A percentile compares a stretch with the other conserved stretches of the same genome.
These are phyloP conservation scores for Phlebopus sp. DNA, from an alignment of 1,284 basidiomycete genomes.

Conservation along the genomic window DNA sequence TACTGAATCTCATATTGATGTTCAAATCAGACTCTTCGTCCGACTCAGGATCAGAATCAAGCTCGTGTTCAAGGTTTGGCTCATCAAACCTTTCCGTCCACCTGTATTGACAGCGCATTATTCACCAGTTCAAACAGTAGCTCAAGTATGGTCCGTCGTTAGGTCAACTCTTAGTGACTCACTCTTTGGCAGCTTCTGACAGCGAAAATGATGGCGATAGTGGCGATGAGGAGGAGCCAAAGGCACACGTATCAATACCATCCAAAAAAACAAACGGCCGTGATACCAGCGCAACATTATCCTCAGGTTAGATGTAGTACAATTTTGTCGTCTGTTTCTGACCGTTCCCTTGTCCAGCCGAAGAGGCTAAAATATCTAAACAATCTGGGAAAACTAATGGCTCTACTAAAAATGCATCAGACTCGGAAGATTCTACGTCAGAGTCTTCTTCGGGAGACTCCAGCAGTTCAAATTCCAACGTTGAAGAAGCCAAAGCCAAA, in stretches of 20 bases:
- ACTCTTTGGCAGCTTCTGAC: constrained; percentile 19
- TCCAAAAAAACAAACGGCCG: constrained; percentile 17
- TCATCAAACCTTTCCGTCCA: constrained; percentile 23
- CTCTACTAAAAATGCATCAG: constrained; percentile 26
- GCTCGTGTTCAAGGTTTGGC: constrained; percentile 2
- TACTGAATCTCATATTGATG: constrained; percentile 1
- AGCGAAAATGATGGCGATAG: constrained; percentile 10
- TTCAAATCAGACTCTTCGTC: constrained; percentile 29
- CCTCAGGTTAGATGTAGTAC: constrained; percentile 25
- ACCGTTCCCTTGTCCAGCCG: constrained; percentile 13
- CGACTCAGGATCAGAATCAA: constrained; percentile 26
- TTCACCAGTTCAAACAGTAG: constrained; percentile 31
- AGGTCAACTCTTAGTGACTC: background rate
- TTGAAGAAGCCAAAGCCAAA: constrained; percentile 9
- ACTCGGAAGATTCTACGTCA: constrained; percentile 24
- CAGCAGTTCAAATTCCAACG: constrained; percentile 10
- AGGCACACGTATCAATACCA: constrained; percentile 10
- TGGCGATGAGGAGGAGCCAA: constrained; percentile 4
- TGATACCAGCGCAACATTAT: constrained; percentile 32
- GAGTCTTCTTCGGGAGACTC: constrained; percentile 12
- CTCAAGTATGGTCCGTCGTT: constrained; percentile 17
- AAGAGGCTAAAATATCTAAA: constrained; percentile 5
- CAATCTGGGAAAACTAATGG: constrained; percentile 4
- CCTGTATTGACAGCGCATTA: background rate
- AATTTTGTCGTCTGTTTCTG: background rate